phyloP scores from a whole-genome alignment of 768 basidiomycete genomes.

The Boletellus ananiceps region DNA sequence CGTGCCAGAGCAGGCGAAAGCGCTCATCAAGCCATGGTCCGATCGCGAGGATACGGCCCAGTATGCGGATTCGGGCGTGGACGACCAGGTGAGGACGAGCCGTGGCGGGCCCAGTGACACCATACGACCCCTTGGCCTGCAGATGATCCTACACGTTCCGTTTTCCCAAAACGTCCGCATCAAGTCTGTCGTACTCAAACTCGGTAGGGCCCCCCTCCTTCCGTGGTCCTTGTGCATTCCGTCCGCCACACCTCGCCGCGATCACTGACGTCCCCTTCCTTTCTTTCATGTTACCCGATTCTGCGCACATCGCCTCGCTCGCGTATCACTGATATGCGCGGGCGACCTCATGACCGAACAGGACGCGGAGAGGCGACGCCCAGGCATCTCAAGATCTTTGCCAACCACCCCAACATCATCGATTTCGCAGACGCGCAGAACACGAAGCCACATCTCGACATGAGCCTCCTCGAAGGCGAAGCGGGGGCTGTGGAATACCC shows the following conservation, averaged over 20 bases:
- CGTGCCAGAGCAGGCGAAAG: conserved; percentile 76
- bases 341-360: conserved; percentile 28
- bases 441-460: conserved; percentile 65
- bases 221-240: conserved; percentile 7
- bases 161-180: conserved; percentile 76
- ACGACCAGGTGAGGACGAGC: conserved; percentile 63
- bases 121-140: conserved; percentile 12
- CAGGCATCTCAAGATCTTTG: conserved; percentile 68
- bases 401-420: conserved; percentile 68
- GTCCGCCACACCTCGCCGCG: conserved; percentile 7
- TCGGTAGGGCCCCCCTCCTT: conserved; percentile 51
- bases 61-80: conserved; percentile 75
- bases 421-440: conserved; percentile 73
- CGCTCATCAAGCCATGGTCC: conserved; percentile 78
- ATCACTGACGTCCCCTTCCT: conserved; percentile 7
- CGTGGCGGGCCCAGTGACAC: conserved; percentile 4
- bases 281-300: conserved; percentile 2
- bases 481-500: conserved; percentile 71
- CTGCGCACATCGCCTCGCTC: conserved; percentile 5
- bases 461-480: conserved; percentile 68
- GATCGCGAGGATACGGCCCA: conserved; percentile 61
- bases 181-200: conserved; percentile 68
- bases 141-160: conserved; percentile 81
- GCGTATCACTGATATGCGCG: conserved; percentile 3
- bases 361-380: conserved; percentile 78